Percentiles rank a stretch among this genome's conserved stretches.
Evolutionary conservation across 75 land plant species (phyloP).

Genomic region (Cupressus sempervirens): DNA sequence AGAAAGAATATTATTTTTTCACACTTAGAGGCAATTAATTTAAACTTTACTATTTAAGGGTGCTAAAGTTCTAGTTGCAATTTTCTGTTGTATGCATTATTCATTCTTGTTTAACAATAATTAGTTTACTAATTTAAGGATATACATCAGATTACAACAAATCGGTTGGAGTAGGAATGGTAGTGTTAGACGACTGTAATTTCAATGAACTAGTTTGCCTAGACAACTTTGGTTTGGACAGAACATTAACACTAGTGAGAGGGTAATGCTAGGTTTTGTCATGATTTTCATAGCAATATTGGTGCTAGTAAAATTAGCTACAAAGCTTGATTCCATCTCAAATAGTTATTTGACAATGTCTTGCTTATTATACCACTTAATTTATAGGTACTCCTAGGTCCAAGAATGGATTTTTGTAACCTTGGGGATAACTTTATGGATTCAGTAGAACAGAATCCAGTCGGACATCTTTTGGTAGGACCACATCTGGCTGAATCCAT

Average conservation of each 20-base stretch:
- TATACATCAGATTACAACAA: conserved; percentile 52
- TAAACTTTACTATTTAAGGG: background rate
- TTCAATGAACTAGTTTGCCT: conserved; percentile 95
- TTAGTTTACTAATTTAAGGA: background rate
- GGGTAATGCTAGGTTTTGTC: conserved; percentile 10
- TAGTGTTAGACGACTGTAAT: conserved; percentile 92
- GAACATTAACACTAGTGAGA: conserved; percentile 72
- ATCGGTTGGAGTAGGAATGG: conserved; percentile 78
- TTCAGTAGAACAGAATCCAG: too few species aligned
- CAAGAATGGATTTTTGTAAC: too few species aligned
- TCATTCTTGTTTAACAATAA: background rate
- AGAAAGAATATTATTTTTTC: background rate
- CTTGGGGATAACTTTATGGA: too few species aligned
- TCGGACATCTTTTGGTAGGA: too few species aligned
- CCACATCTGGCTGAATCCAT: too few species aligned
- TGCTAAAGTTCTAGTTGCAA: background rate
- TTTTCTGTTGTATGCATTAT: background rate
- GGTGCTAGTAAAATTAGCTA: background rate
- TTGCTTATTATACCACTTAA: conserved; percentile 8
- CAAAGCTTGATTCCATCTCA: conserved; percentile 1
- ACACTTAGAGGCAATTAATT: background rate
- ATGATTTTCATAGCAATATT: background rate
- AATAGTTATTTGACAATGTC: background rate
- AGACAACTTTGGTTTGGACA: conserved; percentile 88
- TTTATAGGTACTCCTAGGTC: conserved; percentile 79